Conservation (phyloP, 2,329 filamentous ascomycete genomes). For the Pseudogymnoascus sp. region DNA sequence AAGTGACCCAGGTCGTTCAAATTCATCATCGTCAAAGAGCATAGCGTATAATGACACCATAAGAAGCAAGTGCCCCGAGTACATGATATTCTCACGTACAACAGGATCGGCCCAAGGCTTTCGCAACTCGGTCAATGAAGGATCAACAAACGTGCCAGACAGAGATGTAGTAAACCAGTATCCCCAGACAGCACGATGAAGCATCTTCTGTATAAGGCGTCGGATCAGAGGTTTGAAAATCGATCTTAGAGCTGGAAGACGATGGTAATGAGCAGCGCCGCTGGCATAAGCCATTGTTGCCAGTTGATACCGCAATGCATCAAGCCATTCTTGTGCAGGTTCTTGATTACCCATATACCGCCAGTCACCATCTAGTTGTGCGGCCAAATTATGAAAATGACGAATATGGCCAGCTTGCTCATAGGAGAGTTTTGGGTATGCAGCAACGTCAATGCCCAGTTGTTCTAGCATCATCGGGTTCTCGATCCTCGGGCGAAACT, state of each 20-base stretch:
- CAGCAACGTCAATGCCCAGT: too few relatives aligned
- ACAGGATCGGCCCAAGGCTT: constrained; percentile 37
- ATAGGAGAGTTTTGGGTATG: too few relatives aligned
- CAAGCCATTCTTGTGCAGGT: constrained; percentile 26
- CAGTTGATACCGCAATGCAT: constrained; percentile 34
- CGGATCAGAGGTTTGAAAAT: constrained; percentile 31
- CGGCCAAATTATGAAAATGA: constrained; percentile 31
- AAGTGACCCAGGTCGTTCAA: constrained; percentile 29
- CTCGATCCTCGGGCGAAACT: too few relatives aligned
- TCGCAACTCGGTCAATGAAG: constrained; percentile 32
- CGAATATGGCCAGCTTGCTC: constrained; percentile 31
- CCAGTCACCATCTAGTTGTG: constrained; percentile 27
- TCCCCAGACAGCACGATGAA: constrained; percentile 34
- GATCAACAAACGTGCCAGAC: constrained; percentile 29
- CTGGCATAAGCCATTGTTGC: constrained; percentile 36
- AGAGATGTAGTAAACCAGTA: constrained; percentile 36
- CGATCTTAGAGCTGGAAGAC: constrained; percentile 29
- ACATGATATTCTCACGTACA: constrained; percentile 37
- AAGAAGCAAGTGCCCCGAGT: constrained; percentile 33
- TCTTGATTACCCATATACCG: constrained; percentile 30
- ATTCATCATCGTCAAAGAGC: constrained; percentile 36
- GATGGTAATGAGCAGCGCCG: constrained; percentile 33
- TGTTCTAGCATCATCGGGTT: too few relatives aligned
- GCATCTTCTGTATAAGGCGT: constrained; percentile 35
- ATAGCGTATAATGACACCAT: constrained; percentile 35